Base-by-base conservation (phyloP, 768 basidiomycete genomes). In the Boletus rubescentipes region DNA sequence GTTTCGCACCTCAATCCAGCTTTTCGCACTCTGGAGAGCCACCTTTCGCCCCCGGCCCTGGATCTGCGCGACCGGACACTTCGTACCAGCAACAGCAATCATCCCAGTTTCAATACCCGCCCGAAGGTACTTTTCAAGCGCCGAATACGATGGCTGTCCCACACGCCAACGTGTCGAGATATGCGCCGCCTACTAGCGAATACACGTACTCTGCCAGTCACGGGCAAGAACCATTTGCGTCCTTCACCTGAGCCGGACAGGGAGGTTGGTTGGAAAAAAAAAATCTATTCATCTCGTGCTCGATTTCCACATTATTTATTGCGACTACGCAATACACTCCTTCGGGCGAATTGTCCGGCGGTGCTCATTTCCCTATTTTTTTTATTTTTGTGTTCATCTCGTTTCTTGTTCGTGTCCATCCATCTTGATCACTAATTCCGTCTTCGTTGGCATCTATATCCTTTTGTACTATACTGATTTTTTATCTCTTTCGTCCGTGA, bases 181-280 rank as follows among this genome's bases (percentile, higher is more conserved):
- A 68, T 23, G 49, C 45, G 14, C 35, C 64, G 9, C 49, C 69
- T 3, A 3, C 58, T 21, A 50, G 44, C 29, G 67, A 65, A 11
- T 71, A 60, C n/a, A 44, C 62, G 4, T 68, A 59, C 11, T 20
- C 58, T 5, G 31, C 70, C 4, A 49, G 56, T 15, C 68, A 67
- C 9, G 59, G 51, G 16, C 63, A 68, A 47, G 67, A 64, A 23
- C 58, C 60, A 29, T 72, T 55, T 23, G 29, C 48, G 9, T 41
- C 66, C 20, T 60, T 63, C 21, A 41, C 43, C 3, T 68, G 54
- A 68, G 34, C 34, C 38, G 15, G 10, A 37, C 9, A 26, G 41
- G 39, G 46, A 34, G 23, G 41, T 46, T 52, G 26, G 37, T 31
- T 2, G 29, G 18, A 37, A 36, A 46, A 57, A 49, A 57, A 36